A percentile compares a stretch with the other conserved stretches of the same genome.
phyloP scores from a whole-genome alignment of 208 protist genomes.

The Wallacemonas sp. region DNA sequence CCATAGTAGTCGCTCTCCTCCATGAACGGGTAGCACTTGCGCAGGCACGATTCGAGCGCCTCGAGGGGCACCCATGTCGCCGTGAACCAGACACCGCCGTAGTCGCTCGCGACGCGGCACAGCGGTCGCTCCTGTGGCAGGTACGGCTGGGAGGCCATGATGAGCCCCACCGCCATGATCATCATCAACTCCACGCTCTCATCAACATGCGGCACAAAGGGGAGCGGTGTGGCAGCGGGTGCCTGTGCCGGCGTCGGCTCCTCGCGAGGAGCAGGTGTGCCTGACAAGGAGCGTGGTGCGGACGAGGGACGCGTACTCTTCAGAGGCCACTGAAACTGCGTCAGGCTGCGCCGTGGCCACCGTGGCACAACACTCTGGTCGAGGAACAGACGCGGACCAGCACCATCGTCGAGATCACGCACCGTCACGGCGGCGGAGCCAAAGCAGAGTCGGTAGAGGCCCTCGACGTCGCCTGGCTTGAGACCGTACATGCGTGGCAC shows the following conservation, averaged over 20 bases:
- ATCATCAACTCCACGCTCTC: background rate
- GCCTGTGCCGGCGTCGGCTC: background rate
- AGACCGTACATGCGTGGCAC: slow-evolving; percentile 1
- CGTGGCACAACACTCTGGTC: background rate
- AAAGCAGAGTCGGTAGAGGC: background rate
- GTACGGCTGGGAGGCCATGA: background rate
- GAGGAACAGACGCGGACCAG: background rate
- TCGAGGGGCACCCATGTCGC: background rate
- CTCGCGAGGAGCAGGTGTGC: background rate
- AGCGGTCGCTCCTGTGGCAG: background rate
- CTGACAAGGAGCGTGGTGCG: background rate
- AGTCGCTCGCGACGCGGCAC: background rate
- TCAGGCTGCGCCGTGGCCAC: background rate
- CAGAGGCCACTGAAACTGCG: background rate
- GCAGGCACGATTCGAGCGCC: background rate
- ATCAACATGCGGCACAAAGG: background rate
- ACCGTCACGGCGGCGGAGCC: background rate
- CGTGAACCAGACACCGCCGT: background rate
- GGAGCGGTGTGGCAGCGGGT: background rate
- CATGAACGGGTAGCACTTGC: background rate
- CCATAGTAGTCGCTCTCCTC: background rate
- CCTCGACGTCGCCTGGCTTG: background rate
- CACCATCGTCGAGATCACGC: background rate
- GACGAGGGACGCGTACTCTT: background rate
- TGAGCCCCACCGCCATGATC: background rate